These are phyloP conservation scores for Syzygium malaccense DNA, from an alignment of 441 rosid species.

Conservation along the genomic window DNA sequence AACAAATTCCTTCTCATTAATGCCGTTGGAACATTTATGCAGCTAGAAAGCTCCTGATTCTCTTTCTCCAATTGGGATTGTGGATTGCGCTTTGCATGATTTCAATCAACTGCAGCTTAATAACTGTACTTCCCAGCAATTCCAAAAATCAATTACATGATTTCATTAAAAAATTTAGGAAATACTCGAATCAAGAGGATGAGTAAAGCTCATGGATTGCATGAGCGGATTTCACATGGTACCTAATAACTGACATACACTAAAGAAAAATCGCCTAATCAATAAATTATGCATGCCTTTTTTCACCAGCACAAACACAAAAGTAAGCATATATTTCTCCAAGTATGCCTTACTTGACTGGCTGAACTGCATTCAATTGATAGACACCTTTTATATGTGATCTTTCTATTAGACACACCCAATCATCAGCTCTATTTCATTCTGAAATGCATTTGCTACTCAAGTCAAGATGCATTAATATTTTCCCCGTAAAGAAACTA, in stretches of 20 bases:
- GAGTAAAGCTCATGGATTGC: neutral
- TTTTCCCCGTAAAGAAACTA: neutral
- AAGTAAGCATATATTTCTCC: neutral
- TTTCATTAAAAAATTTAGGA: neutral
- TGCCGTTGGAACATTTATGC: neutral
- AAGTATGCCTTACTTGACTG: neutral
- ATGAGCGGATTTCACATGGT: neutral
- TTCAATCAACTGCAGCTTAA: neutral
- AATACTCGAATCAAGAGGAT: neutral
- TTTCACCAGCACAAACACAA: neutral
- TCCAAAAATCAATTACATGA: neutral
- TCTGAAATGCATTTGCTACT: neutral
- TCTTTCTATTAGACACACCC: neutral
- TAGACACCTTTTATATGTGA: neutral
- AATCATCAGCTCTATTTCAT: neutral
- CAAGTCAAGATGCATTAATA: neutral
- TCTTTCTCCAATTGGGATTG: neutral
- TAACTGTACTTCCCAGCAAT: neutral
- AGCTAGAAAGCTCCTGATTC: neutral
- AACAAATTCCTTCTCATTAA: neutral
- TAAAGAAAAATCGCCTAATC: neutral
- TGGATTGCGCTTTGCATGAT: neutral
- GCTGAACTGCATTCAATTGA: neutral
- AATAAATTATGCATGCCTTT: neutral
- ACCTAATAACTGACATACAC: neutral